A percentile compares a stretch with the other conserved stretches of the same genome.
Conservation (phyloP, 768 basidiomycete genomes). For the Serpula lacrymans region DNA sequence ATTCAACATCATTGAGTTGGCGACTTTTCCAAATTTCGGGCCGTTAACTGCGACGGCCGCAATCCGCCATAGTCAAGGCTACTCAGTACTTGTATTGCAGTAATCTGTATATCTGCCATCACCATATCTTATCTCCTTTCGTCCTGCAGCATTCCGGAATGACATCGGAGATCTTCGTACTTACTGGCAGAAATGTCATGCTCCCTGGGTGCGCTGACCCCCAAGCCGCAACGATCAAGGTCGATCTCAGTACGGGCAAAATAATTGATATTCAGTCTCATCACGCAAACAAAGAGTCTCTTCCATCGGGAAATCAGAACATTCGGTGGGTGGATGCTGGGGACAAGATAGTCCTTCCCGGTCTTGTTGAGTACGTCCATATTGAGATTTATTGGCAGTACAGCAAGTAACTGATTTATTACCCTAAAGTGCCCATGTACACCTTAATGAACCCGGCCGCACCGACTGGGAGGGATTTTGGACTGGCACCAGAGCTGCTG, state of each 20-base stretch:
- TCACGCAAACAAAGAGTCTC: conserved; percentile 29
- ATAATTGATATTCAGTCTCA: conserved; percentile 47
- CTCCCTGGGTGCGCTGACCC: conserved; percentile 47
- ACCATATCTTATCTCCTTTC: no score
- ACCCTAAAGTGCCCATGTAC: conserved; percentile 72
- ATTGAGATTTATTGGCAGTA: neutral
- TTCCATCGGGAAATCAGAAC: conserved; percentile 16
- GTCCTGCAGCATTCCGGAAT: no score
- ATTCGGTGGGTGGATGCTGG: conserved; percentile 53
- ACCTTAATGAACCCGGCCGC: conserved; percentile 91
- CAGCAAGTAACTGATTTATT: neutral
- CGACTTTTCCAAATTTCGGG: no score
- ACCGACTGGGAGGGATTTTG: conserved; percentile 94
- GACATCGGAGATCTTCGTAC: conserved; percentile 27
- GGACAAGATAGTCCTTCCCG: conserved; percentile 63
- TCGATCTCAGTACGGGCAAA: conserved; percentile 56
- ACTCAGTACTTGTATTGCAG: no score
- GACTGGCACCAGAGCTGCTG: conserved; percentile 88
- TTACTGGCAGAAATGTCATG: conserved; percentile 55
- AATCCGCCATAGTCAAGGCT: no score
- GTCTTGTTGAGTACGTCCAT: conserved; percentile 72
- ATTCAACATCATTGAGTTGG: no score
- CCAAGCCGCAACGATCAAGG: conserved; percentile 62
- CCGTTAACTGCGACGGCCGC: no score
- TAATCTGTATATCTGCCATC: no score